Percentiles rank a stretch among this genome's conserved stretches.
phyloP scores from a whole-genome alignment of 108 stramenopile species.

The Cyclotella sp. region DNA sequence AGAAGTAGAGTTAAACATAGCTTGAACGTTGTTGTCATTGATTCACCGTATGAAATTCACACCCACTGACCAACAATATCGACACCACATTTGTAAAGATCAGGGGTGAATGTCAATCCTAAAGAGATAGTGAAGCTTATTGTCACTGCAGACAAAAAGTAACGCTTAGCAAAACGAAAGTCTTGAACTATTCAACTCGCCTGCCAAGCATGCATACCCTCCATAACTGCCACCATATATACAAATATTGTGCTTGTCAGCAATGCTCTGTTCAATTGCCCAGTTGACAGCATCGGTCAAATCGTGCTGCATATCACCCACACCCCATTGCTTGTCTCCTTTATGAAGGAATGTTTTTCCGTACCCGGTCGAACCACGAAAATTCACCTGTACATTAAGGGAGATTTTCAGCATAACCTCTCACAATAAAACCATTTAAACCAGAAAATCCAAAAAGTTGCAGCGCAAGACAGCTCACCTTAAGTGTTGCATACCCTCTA shows the following conservation, averaged over 20 bases:
- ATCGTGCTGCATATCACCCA: conserved; percentile 74
- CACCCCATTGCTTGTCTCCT: conserved; percentile 72
- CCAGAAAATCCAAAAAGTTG: not conserved
- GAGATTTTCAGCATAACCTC: not conserved
- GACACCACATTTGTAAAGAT: conserved; percentile 69
- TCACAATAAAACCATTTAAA: not conserved
- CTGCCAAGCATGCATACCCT: conserved; percentile 70
- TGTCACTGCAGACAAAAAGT: too few species aligned
- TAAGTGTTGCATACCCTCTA: conserved; percentile 64
- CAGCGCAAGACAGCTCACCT: conserved; percentile 12
- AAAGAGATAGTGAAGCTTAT: not conserved
- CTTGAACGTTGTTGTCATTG: not conserved
- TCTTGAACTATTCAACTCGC: conserved; percentile 4
- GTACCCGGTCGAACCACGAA: conserved; percentile 67
- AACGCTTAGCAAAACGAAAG: not conserved
- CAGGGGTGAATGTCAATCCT: conserved; percentile 68
- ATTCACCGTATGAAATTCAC: not conserved
- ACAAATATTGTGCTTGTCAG: conserved; percentile 62
- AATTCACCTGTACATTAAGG: conserved; percentile 44
- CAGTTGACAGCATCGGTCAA: conserved; percentile 63
- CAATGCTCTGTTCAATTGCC: conserved; percentile 66
- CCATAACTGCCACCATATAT: conserved; percentile 72
- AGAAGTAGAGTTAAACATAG: not conserved
- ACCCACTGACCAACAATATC: conserved; percentile 62
- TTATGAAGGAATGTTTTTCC: conserved; percentile 68